Conservation (phyloP, 192 early-diverging fungal genomes). For the Gaertneriomyces semiglobifer region DNA sequence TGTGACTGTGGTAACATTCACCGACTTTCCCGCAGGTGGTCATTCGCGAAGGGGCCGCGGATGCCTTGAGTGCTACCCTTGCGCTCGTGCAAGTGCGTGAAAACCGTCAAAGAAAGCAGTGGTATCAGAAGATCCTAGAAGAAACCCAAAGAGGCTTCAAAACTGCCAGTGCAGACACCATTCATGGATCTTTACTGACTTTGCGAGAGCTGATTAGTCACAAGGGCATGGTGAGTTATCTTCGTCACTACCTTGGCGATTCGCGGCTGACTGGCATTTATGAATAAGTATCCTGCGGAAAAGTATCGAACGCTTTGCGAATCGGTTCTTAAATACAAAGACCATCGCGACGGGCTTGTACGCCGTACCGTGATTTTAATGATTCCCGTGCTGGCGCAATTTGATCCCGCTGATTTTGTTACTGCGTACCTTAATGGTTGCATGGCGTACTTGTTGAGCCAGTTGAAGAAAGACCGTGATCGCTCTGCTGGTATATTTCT, state of each 20-base stretch:
- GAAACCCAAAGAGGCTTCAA: slow-evolving; percentile 74
- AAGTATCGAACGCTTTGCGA: slow-evolving; percentile 74
- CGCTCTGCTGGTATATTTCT: slow-evolving; percentile 44
- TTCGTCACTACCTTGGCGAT: slow-evolving; percentile 9
- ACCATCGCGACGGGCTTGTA: slow-evolving; percentile 74
- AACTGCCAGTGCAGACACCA: slow-evolving; percentile 66
- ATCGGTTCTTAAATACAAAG: slow-evolving; percentile 70
- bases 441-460: slow-evolving; percentile 68
- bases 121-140: slow-evolving; percentile 79
- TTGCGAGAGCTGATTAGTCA: slow-evolving; percentile 75
- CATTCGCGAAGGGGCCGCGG: slow-evolving; percentile 78
- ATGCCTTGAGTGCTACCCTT: slow-evolving; percentile 73
- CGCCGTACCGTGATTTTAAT: slow-evolving; percentile 77
- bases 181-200: slow-evolving; percentile 83
- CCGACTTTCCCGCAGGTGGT: slow-evolving; percentile 40
- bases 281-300: slow-evolving; percentile 74
- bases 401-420: slow-evolving; percentile 69
- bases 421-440: slow-evolving; percentile 62
- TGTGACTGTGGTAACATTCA: background rate
- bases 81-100: slow-evolving; percentile 78
- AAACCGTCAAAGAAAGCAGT: slow-evolving; percentile 52
- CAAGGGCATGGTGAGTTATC: slow-evolving; percentile 64
- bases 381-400: slow-evolving; percentile 79
- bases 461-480: slow-evolving; percentile 70
- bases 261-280: slow-evolving; percentile 1